Base-by-base conservation (phyloP, 768 basidiomycete species). In the Lactarius vividus region DNA sequence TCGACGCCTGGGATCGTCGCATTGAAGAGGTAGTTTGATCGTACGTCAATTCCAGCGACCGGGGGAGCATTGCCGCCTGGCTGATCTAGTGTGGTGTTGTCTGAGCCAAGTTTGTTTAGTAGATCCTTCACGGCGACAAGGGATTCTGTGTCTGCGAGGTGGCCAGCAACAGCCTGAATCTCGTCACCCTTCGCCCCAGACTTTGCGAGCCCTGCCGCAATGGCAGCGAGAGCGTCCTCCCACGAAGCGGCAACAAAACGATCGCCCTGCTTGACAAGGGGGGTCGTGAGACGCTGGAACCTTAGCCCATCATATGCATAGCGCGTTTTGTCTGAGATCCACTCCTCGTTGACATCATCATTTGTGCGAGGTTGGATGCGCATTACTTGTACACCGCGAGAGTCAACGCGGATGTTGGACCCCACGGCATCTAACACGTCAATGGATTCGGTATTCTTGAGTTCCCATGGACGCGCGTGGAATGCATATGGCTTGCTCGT, bases 281-380 rank as follows among this genome's bases (percentile, higher is more conserved):
- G 97, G 0, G 88, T 89, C 4, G 96, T 98, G 72, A 99, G 80
- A 26, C 96, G 90, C 76, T 99, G 97, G 83, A 94, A 96, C 73
- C 87, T 87, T 37, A 99, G 84, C 11, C 97, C 97, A 72, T 99
- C 97, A 76, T 95, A 91, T 1, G 96, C 92, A 76, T 94, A 95
- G 64, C 97, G 91, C 2, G 96, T 95, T 84, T 99, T 99, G 83
- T 99, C 97, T 77, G 85, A 94, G 76, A 99, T 96, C 97, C 97
- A 98, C 77, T 99, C 97, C 80, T 99, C 97, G 76, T 99, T 99
- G 69, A 99, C 88, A 71, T 97, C 92, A 77, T 98, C 97, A 75
- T 98, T 98, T 58, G 93, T 92, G 73, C 91, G 85, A 1, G 97
- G 97, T 74, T 97, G 95, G 71, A 99, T 84, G 58, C 97, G 89